A percentile compares a stretch with the other conserved stretches of the same genome.
Evolutionary conservation across 164 flowering plant species (phyloP).

Genomic region (Piper longum): DNA sequence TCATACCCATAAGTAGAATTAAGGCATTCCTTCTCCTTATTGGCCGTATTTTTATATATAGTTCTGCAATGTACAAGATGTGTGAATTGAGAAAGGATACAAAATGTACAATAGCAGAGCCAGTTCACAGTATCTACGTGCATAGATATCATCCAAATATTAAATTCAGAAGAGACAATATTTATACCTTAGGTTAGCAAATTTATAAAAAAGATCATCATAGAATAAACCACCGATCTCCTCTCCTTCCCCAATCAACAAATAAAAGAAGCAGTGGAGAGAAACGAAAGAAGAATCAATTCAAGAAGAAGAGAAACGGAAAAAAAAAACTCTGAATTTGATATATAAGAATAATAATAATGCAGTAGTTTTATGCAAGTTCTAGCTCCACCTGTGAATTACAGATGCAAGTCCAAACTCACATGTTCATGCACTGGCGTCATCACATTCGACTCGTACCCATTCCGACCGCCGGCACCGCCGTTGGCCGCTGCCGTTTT

Average conservation of each 20-base stretch:
- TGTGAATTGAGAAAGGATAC: not conserved
- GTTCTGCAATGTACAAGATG: not conserved
- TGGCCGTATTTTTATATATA: no score
- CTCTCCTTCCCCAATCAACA: not conserved
- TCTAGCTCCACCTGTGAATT: slow-evolving; percentile 4
- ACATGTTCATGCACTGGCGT: slow-evolving; percentile 48
- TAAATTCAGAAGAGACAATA: not conserved
- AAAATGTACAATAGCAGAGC: not conserved
- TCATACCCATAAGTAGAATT: no score
- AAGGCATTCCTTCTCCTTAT: no score
- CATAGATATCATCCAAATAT: not conserved
- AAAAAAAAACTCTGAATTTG: not conserved
- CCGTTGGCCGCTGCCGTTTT: slow-evolving; percentile 3
- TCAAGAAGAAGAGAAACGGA: not conserved
- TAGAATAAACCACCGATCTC: not conserved
- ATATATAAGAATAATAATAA: not conserved
- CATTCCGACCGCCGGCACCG: slow-evolving; percentile 14
- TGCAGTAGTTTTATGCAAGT: not conserved
- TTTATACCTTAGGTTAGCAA: not conserved
- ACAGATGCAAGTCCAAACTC: slow-evolving; percentile 91
- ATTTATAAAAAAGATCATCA: no score
- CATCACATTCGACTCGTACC: slow-evolving; percentile 20
- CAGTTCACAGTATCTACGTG: not conserved
- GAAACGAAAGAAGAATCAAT: not conserved
- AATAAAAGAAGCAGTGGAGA: not conserved